Conservation (phyloP, 495 filamentous ascomycete species). For the Penicillium ucsense region DNA sequence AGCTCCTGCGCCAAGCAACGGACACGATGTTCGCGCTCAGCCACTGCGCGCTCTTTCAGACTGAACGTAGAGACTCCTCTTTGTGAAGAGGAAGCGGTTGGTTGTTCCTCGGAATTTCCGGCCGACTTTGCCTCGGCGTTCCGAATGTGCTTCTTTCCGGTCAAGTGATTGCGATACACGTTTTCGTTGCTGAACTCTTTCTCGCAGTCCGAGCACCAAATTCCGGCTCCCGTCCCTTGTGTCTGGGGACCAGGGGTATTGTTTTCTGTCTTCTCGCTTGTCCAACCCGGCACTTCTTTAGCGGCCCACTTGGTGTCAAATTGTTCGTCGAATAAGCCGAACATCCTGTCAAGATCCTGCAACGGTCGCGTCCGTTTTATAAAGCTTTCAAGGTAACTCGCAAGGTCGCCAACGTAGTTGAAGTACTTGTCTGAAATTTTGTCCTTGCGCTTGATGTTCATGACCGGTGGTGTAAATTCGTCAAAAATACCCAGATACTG, state of each 20-base stretch:
- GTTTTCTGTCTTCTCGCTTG: slow-evolving; percentile 41
- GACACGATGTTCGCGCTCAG: slow-evolving; percentile 78
- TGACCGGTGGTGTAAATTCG: slow-evolving; percentile 62
- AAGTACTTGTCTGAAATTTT: slow-evolving; percentile 91
- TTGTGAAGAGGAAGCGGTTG: slow-evolving; percentile 11
- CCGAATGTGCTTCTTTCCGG: slow-evolving; percentile 83
- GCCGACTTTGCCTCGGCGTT: slow-evolving; percentile 54
- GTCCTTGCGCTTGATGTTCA: slow-evolving; percentile 62
- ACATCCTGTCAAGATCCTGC: slow-evolving; percentile 71
- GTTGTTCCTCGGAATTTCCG: slow-evolving; percentile 21
- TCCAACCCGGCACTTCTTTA: slow-evolving; percentile 74
- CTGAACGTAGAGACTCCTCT: slow-evolving; percentile 26
- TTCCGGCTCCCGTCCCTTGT: slow-evolving; percentile 56
- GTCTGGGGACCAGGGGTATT: slow-evolving; percentile 36
- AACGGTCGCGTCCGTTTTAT: slow-evolving; percentile 71
- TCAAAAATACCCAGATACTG: slow-evolving; percentile 90
- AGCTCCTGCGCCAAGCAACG: slow-evolving; percentile 67
- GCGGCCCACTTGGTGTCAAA: slow-evolving; percentile 78
- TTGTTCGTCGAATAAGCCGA: slow-evolving; percentile 63
- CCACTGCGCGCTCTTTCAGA: slow-evolving; percentile 83
- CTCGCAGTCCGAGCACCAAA: slow-evolving; percentile 83
- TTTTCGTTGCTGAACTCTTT: slow-evolving; percentile 95
- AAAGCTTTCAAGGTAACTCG: slow-evolving; percentile 77
- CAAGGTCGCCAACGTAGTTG: slow-evolving; percentile 70
- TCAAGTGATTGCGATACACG: slow-evolving; percentile 82